Evolutionary conservation across 2,329 filamentous ascomycete species (phyloP).

Genomic region (Aspergillus phoenicis): DNA sequence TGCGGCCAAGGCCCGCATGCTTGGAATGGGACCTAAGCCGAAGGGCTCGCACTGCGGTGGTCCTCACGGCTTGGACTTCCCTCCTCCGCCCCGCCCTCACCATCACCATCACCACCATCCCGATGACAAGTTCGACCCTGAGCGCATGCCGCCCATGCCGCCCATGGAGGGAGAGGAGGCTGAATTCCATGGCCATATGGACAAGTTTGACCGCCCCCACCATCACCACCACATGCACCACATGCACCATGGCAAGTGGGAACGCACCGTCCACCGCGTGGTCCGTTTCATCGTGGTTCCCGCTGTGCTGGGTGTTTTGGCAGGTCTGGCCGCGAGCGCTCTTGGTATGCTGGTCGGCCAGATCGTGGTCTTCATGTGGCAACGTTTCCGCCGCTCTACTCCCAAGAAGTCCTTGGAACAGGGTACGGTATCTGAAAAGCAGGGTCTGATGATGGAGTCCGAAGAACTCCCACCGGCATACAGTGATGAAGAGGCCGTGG

Average conservation of each 20-base stretch:
- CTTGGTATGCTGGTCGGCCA: conserved; percentile 53
- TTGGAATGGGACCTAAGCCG: conserved; percentile 33
- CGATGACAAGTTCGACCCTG: conserved; percentile 13
- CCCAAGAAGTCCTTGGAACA: conserved; percentile 35
- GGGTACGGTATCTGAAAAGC: conserved; percentile 47
- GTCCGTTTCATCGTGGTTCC: conserved; percentile 50
- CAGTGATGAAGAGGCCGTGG: conserved; percentile 33
- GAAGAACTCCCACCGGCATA: conserved; percentile 43
- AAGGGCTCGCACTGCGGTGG: conserved; percentile 33
- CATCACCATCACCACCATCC: conserved; percentile 13
- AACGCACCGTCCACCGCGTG: conserved; percentile 43
- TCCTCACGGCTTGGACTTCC: conserved; percentile 18
- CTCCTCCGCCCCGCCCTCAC: conserved; percentile 15
- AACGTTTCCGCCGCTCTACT: conserved; percentile 40
- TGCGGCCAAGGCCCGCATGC: conserved; percentile 41
- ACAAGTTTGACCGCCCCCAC: conserved; percentile 18
- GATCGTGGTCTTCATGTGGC: conserved; percentile 49
- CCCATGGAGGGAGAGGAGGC: conserved; percentile 14
- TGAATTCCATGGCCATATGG: conserved; percentile 9
- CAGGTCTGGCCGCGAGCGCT: conserved; percentile 49
- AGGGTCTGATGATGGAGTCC: conserved; percentile 40
- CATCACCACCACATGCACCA: conserved; percentile 37
- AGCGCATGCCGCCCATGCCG: conserved; percentile 7
- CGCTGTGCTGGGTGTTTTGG: conserved; percentile 49
- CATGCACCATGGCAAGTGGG: conserved; percentile 38